Percentiles rank a stretch among this genome's conserved stretches.
phyloP scores from a whole-genome alignment of 1,284 basidiomycete species.

The Marasmius tenuissimus region DNA sequence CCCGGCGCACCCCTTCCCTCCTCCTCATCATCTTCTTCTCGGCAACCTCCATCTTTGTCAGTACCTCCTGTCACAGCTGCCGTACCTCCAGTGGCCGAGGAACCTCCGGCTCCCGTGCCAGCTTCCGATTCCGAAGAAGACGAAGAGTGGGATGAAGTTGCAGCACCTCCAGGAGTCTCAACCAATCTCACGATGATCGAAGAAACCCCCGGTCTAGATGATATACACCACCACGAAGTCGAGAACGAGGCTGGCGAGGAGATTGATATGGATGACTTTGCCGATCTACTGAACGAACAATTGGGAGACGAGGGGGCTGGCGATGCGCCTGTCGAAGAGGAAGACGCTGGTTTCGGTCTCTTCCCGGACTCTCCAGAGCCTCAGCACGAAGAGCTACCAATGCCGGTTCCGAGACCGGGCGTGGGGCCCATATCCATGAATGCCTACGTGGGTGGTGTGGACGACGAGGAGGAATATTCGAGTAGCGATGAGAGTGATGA shows the following conservation, averaged over 20 bases:
- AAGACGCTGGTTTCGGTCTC: conserved; percentile 13
- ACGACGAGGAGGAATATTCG: neutral
- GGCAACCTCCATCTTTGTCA: neutral
- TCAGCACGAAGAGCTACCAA: neutral
- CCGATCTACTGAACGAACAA: conserved; percentile 45
- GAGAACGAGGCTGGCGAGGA: conserved; percentile 23
- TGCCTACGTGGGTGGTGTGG: neutral
- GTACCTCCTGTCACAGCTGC: conserved; percentile 2
- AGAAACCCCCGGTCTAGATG: conserved; percentile 11
- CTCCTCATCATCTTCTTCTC: conserved; percentile 8
- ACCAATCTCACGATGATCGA: conserved; percentile 17
- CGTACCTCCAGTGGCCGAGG: conserved; percentile 7
- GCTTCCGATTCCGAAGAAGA: conserved; percentile 55
- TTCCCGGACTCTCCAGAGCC: neutral
- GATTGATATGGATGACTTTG: conserved; percentile 50
- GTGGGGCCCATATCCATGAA: neutral
- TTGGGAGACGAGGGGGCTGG: conserved; percentile 29
- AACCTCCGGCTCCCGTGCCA: conserved; percentile 25
- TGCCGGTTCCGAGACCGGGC: neutral
- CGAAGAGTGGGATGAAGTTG: conserved; percentile 52
- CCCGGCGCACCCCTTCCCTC: conserved; percentile 16
- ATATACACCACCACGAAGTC: no score
- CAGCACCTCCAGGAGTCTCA: conserved; percentile 19
- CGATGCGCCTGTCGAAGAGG: conserved; percentile 18
- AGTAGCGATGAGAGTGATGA: conserved; percentile 2